phyloP scores from a whole-genome alignment of 2,329 filamentous ascomycete genomes.

The Epichloe sp. region DNA sequence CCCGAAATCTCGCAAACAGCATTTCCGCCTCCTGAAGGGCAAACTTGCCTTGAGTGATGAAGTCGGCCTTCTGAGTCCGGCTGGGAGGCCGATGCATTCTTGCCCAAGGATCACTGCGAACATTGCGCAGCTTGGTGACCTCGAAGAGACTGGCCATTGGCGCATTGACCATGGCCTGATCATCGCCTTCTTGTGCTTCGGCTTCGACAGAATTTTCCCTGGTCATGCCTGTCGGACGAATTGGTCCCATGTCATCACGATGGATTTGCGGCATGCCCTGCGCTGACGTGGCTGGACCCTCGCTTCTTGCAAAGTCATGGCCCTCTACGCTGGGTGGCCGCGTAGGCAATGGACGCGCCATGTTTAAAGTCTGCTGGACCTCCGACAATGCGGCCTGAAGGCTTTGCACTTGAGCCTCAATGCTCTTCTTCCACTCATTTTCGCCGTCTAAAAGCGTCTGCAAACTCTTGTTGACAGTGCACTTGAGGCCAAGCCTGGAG shows the following conservation, averaged over 20 bases:
- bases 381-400: conserved; percentile 16
- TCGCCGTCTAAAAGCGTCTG: conserved; percentile 42
- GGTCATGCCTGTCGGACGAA: conserved; percentile 17
- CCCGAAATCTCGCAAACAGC: conserved; percentile 16
- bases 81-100: conserved; percentile 6
- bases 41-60: conserved; percentile 17
- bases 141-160: conserved; percentile 22
- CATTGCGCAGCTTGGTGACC: conserved; percentile 20
- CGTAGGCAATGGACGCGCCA: conserved; percentile 4
- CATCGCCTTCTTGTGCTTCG: conserved; percentile 9
- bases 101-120: conserved; percentile 17
- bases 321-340: background rate
- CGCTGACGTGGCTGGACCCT: background rate
- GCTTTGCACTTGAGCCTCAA: conserved; percentile 15
- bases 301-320: background rate
- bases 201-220: conserved; percentile 19
- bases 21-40: conserved; percentile 14
- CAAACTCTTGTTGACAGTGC: conserved; percentile 40
- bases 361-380: conserved; percentile 12
- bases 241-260: background rate
- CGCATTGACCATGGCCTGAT: conserved; percentile 17
- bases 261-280: background rate
- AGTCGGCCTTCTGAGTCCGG: conserved; percentile 13
- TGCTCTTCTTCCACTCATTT: conserved; percentile 27
- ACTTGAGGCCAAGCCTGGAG: conserved; percentile 33